phyloP scores from a whole-genome alignment of 306 rosid species.

The Cyamopsis tetragonoloba region DNA sequence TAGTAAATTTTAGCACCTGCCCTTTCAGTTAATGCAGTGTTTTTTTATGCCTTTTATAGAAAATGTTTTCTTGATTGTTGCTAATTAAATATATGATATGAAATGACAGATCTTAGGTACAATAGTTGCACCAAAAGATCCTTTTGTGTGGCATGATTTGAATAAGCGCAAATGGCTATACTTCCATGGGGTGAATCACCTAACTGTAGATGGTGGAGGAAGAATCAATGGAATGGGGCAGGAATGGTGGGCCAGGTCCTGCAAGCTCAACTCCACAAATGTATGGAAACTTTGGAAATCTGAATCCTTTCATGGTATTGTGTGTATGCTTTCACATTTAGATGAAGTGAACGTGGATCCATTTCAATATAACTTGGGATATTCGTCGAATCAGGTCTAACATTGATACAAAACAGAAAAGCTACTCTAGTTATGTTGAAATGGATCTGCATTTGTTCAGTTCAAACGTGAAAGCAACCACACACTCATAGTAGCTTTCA shows the following conservation, averaged over 20 bases:
- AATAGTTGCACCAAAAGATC: slow-evolving; percentile 54
- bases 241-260: slow-evolving; percentile 69
- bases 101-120: slow-evolving; percentile 47
- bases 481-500: too few species aligned
- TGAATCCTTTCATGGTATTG: too few species aligned
- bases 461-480: too few species aligned
- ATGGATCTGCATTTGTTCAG: too few species aligned
- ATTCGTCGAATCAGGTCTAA: too few species aligned
- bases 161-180: slow-evolving; percentile 57
- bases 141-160: slow-evolving; percentile 44
- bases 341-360: too few species aligned
- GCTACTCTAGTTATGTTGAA: too few species aligned
- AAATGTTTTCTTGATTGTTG: background rate
- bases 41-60: background rate
- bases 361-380: too few species aligned
- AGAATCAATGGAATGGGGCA: slow-evolving; percentile 61
- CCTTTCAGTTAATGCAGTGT: too few species aligned
- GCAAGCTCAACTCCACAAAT: slow-evolving; percentile 14
- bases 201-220: slow-evolving; percentile 56
- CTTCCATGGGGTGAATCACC: slow-evolving; percentile 57
- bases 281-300: background rate
- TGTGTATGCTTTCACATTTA: too few species aligned
- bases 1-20: background rate
- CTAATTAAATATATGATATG: background rate
- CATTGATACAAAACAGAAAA: too few species aligned